These are phyloP conservation scores for Penicillium palitans DNA, from an alignment of 2,329 filamentous ascomycete species.

Conservation along the genomic window DNA sequence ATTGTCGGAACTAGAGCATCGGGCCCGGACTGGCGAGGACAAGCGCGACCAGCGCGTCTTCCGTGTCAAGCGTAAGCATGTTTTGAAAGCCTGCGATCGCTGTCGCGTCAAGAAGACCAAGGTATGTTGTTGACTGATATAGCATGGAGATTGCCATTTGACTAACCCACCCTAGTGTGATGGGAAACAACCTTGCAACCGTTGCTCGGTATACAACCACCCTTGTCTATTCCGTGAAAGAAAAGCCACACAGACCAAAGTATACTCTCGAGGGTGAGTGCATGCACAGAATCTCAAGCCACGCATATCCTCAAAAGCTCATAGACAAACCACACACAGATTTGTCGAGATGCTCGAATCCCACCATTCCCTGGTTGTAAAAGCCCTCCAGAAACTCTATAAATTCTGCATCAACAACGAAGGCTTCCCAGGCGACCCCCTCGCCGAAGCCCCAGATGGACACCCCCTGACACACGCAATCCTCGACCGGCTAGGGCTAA, in stretches of 20 bases:
- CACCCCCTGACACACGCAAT: slow-evolving; percentile 46
- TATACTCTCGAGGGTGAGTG: slow-evolving; percentile 46
- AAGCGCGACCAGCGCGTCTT: slow-evolving; percentile 43
- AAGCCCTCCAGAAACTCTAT: slow-evolving; percentile 45
- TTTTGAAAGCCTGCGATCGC: slow-evolving; percentile 48
- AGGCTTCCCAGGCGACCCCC: slow-evolving; percentile 45
- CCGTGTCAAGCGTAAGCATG: slow-evolving; percentile 48
- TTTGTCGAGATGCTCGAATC: slow-evolving; percentile 50
- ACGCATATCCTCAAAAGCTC: background rate
- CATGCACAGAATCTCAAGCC: too few relatives aligned
- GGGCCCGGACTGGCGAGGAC: slow-evolving; percentile 32
- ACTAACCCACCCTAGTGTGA: slow-evolving; percentile 39
- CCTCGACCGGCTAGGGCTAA: slow-evolving; percentile 44
- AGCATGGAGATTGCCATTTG: background rate
- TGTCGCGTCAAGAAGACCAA: slow-evolving; percentile 50
- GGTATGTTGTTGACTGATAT: slow-evolving; percentile 27
- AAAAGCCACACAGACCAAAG: slow-evolving; percentile 47
- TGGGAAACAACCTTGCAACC: slow-evolving; percentile 48
- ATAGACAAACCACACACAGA: slow-evolving; percentile 22
- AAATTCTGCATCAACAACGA: slow-evolving; percentile 45
- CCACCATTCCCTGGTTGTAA: slow-evolving; percentile 45
- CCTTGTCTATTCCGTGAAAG: slow-evolving; percentile 47
- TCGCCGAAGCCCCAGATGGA: slow-evolving; percentile 41
- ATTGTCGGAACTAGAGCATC: slow-evolving; percentile 33
- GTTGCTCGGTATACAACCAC: slow-evolving; percentile 46